These are phyloP conservation scores for Viridothelium virens DNA, from an alignment of 495 filamentous ascomycete species.

Conservation along the genomic window DNA sequence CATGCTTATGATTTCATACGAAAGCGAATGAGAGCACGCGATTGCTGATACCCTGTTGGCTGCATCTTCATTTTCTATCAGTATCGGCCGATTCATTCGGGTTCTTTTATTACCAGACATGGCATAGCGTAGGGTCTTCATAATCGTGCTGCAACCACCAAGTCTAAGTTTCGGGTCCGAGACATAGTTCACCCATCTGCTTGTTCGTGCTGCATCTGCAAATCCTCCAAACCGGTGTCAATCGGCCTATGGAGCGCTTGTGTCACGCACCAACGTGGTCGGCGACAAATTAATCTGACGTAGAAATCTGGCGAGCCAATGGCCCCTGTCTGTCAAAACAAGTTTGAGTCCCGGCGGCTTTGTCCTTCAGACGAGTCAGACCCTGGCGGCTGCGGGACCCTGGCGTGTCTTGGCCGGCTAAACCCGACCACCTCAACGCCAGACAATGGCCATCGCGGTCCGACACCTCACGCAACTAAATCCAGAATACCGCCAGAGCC, in stretches of 20 bases:
- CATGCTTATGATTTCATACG: neutral
- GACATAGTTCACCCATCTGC: too few species aligned
- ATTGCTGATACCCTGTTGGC: neutral
- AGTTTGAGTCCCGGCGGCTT: neutral
- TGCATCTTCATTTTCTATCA: neutral
- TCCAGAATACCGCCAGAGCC: neutral
- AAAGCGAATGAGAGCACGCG: neutral
- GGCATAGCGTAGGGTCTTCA: neutral
- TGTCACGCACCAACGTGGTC: neutral
- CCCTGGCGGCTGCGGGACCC: neutral
- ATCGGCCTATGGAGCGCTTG: neutral
- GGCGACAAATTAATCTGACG: neutral
- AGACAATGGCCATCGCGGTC: neutral
- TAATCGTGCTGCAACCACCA: neutral
- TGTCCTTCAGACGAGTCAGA: too few species aligned
- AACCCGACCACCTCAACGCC: constrained; percentile 3
- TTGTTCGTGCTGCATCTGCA: too few species aligned
- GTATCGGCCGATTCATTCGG: neutral
- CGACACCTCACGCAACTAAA: constrained; percentile 3
- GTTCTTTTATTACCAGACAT: neutral
- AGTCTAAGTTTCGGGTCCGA: too few species aligned
- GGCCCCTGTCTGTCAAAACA: neutral
- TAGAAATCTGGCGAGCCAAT: neutral
- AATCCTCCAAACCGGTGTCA: too few species aligned
- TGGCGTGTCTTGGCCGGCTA: neutral